phyloP scores from a whole-genome alignment of 2,329 filamentous ascomycete species.

The Didymella arachidicola region DNA sequence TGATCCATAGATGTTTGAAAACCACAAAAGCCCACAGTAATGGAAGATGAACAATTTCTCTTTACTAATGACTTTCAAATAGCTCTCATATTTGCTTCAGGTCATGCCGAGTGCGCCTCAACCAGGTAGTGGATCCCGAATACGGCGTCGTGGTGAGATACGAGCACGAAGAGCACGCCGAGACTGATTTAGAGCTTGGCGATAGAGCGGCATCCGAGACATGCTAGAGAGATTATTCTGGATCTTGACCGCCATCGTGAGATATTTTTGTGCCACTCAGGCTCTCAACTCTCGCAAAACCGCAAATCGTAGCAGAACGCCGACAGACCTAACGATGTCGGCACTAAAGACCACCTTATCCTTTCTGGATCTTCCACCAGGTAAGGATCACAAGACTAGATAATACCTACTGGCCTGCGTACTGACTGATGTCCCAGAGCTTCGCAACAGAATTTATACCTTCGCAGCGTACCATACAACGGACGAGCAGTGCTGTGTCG shows the following conservation, averaged over 20 bases:
- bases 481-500: background rate
- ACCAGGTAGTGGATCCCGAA: background rate
- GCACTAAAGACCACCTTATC: too few species aligned
- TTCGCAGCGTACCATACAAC: background rate
- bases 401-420: too few species aligned
- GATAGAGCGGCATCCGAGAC: background rate
- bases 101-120: background rate
- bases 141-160: background rate
- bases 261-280: background rate
- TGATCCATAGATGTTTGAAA: background rate
- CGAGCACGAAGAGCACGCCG: background rate
- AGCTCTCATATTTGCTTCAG: background rate
- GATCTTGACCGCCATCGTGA: background rate
- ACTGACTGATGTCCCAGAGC: background rate
- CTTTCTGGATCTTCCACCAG: slow-evolving; percentile 5
- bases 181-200: background rate
- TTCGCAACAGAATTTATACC: slow-evolving; percentile 12
- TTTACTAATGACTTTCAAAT: background rate
- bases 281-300: background rate
- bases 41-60: background rate
- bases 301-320: background rate
- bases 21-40: background rate
- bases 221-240: background rate
- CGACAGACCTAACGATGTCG: background rate
- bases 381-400: background rate